A percentile compares a stretch with the other conserved stretches of the same genome.
Conservation (phyloP, 2,329 filamentous ascomycete species). For the Penicillium vulpinum region DNA sequence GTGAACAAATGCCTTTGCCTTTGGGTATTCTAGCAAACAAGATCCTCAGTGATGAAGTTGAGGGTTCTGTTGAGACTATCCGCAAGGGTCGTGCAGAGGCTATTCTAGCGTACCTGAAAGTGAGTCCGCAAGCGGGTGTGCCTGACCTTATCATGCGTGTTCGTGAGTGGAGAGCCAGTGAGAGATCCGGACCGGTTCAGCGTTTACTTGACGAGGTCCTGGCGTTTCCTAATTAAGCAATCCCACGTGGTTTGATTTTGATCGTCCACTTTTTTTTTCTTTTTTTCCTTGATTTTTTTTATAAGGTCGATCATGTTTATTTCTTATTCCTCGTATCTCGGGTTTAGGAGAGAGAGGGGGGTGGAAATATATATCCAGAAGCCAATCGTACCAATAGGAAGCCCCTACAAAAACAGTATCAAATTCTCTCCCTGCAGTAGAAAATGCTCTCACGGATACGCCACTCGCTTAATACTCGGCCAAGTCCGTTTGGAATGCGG, state of each 20-base stretch:
- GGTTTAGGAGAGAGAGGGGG: too few relatives aligned
- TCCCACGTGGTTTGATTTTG: constrained; percentile 13
- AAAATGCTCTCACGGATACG: constrained; percentile 12
- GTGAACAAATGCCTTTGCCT: constrained; percentile 27
- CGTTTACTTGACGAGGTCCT: constrained; percentile 37
- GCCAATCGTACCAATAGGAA: neutral
- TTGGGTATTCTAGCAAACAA: constrained; percentile 30
- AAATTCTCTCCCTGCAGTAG: neutral
- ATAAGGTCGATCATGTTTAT: neutral
- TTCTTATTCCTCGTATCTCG: neutral
- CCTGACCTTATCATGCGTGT: constrained; percentile 26
- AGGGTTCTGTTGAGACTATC: constrained; percentile 38
- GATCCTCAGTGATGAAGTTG: constrained; percentile 36
- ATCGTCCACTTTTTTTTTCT: too few relatives aligned
- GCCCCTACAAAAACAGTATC: neutral
- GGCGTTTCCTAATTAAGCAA: constrained; percentile 5
- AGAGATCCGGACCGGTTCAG: constrained; percentile 42
- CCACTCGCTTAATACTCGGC: constrained; percentile 31
- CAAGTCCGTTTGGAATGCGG: constrained; percentile 23
- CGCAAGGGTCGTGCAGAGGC: constrained; percentile 42
- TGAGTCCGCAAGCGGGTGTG: constrained; percentile 16
- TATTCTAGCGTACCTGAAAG: constrained; percentile 32
- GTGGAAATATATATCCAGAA: too few relatives aligned
- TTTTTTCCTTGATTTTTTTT: neutral
- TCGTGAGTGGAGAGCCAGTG: constrained; percentile 38